Conservation (phyloP, 257 asterid genomes). For the Solanum commersonii region DNA sequence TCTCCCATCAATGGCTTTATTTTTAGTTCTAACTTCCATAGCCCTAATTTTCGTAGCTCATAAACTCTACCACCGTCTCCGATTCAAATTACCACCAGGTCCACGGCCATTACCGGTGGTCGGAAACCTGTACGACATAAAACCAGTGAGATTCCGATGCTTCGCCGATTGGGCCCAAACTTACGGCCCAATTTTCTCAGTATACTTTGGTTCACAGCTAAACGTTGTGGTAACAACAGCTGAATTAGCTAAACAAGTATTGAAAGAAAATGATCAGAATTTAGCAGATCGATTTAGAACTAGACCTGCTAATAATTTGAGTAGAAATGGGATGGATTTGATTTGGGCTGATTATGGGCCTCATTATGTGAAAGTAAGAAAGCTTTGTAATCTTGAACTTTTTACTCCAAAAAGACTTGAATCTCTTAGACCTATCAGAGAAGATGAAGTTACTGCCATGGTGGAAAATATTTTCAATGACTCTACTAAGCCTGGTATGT, state of each 20-base stretch:
- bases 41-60: constrained; percentile 20
- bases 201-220: constrained; percentile 24
- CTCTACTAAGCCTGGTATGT: constrained; percentile 45
- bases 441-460: constrained; percentile 84
- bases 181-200: constrained; percentile 25
- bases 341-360: constrained; percentile 94
- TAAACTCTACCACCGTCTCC: constrained; percentile 30
- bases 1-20: constrained; percentile 18
- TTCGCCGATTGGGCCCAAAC: constrained; percentile 24
- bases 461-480: constrained; percentile 58
- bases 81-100: constrained; percentile 32
- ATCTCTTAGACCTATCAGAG: constrained; percentile 64
- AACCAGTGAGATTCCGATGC: constrained; percentile 24
- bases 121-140: constrained; percentile 23
- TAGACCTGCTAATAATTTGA: constrained; percentile 27
- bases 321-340: constrained; percentile 68
- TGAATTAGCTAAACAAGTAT: constrained; percentile 21
- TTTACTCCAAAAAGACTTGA: constrained; percentile 68
- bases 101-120: constrained; percentile 26
- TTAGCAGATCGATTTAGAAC: constrained; percentile 25
- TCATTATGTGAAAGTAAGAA: constrained; percentile 79
- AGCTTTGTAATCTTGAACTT: constrained; percentile 72
- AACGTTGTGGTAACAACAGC: constrained; percentile 24
- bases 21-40: constrained; percentile 11
- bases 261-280: constrained; percentile 28